Evolutionary conservation across 495 filamentous ascomycete genomes (phyloP).

Genomic region (Penicillium samsonianum): DNA sequence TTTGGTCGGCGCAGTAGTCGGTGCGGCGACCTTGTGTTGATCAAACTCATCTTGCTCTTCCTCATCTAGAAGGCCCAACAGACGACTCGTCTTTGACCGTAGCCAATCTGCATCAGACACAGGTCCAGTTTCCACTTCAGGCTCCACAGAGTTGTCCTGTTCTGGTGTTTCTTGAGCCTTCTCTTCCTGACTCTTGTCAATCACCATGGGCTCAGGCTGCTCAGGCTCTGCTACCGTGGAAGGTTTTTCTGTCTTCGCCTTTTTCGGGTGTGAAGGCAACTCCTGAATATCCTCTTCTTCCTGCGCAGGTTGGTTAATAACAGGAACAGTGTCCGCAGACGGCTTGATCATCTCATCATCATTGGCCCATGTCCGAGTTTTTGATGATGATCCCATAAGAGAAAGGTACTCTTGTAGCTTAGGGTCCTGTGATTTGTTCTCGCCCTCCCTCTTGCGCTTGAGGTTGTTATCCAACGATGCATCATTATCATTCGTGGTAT

Average conservation of each 20-base stretch:
- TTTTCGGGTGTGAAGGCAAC: conserved; percentile 46
- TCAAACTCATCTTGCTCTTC: conserved; percentile 49
- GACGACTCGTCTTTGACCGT: conserved; percentile 84
- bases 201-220: conserved; percentile 30
- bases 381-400: conserved; percentile 71
- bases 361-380: conserved; percentile 67
- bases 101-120: conserved; percentile 83
- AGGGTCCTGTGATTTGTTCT: conserved; percentile 57
- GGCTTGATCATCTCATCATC: conserved; percentile 50
- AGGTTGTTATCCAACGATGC: conserved; percentile 33
- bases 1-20: conserved; percentile 9
- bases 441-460: conserved; percentile 60
- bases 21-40: conserved; percentile 23
- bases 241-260: conserved; percentile 34
- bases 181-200: conserved; percentile 25
- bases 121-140: conserved; percentile 26
- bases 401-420: conserved; percentile 87
- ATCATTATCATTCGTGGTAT: conserved; percentile 28
- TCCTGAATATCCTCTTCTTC: conserved; percentile 36
- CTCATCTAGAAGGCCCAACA: conserved; percentile 81
- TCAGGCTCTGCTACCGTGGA: conserved; percentile 7
- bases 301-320: conserved; percentile 30
- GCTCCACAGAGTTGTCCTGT: conserved; percentile 22
- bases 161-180: conserved; percentile 22
- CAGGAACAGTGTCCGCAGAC: conserved; percentile 20